Evolutionary conservation across 192 early-diverging fungal species (phyloP), one percentile per base, ranked within the genome.

Genomic region (Podila epigama): DNA sequence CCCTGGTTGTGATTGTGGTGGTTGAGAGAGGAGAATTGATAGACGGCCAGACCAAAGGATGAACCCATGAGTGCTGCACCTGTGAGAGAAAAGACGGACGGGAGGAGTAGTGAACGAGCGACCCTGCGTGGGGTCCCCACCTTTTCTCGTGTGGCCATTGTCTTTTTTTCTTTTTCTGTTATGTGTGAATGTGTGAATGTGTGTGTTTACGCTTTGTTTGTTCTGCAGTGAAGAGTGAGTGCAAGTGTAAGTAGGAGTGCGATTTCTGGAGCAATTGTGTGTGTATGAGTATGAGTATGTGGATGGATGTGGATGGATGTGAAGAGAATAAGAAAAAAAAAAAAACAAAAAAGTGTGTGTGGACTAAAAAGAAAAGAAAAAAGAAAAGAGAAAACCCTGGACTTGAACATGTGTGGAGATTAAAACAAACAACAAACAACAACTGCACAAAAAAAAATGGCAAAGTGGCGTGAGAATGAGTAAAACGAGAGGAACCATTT

Each of bases 11-110:
- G 51, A 22, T 31, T 25, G 33, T 65, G 70, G 20, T 53, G 57
- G 28, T 44, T 35, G 42, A 77, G 52, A 27, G 64, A 48, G 40
- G 64, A 58, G 48, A 77, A 68, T 27, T 77, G 73, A 28, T 64
- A 77, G 36, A 62, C 57, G 5, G 68, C 66, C 0, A 77, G 65
- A 18, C 73, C 73, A 20, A 77, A 52, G 0, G 73, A 68, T 0
- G 73, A 77, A n/a, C 73, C 73, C 73, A 77, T 77, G 10, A 77
- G 48, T 9, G 73, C 66, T 10, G 73, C 73, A 0, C 55, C 61
- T 0, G 66, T 68, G 16, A 77, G 55, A 2, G 73, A 77, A 40
- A 60, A 77, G 20, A 51, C 61, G 8, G 66, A 37, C 15, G 68
- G 66, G 52, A 77, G 57, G 66, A 77, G 68, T 16, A 63, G 50